Evolutionary conservation across 1,284 basidiomycete species (phyloP).

Genomic region (Phellopilus nigrolimitatus): DNA sequence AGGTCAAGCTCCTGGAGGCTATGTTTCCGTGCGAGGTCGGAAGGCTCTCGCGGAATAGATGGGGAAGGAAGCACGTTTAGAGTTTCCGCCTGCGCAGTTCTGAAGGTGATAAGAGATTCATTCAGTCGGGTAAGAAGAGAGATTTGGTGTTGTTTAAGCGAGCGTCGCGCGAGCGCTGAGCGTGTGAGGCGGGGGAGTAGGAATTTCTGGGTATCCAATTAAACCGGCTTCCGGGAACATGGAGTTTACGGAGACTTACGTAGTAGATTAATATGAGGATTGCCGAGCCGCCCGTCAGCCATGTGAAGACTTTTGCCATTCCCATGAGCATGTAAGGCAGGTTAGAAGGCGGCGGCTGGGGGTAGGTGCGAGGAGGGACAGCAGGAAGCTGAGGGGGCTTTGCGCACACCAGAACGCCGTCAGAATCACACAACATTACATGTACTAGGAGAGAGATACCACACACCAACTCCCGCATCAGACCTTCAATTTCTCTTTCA

Average conservation of each 20-base stretch:
- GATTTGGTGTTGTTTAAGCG: slow-evolving; percentile 55
- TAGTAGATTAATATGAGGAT: slow-evolving; percentile 57
- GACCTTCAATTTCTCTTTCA: slow-evolving; percentile 50
- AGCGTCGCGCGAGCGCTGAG: slow-evolving; percentile 54
- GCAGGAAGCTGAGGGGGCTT: slow-evolving; percentile 50
- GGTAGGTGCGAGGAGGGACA: slow-evolving; percentile 69
- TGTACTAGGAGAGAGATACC: background rate
- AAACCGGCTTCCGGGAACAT: background rate
- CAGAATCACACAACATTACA: slow-evolving; percentile 5
- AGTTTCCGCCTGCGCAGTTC: slow-evolving; percentile 46
- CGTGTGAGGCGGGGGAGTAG: slow-evolving; percentile 59
- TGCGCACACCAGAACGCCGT: background rate
- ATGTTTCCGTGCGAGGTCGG: slow-evolving; percentile 40
- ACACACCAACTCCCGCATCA: slow-evolving; percentile 56
- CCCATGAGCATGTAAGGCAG: slow-evolving; percentile 61
- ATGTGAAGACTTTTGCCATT: slow-evolving; percentile 55
- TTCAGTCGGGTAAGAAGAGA: slow-evolving; percentile 49
- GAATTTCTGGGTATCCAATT: slow-evolving; percentile 43
- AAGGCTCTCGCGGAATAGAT: slow-evolving; percentile 43
- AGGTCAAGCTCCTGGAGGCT: slow-evolving; percentile 41
- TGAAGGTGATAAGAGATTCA: slow-evolving; percentile 46
- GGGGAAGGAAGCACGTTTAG: slow-evolving; percentile 53
- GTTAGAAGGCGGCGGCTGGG: slow-evolving; percentile 62
- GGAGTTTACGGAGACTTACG: slow-evolving; percentile 35
- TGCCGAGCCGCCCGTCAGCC: slow-evolving; percentile 61